A percentile compares a stretch with the other conserved stretches of the same genome.
Conservation (phyloP, 2,329 filamentous ascomycete genomes). For the Xylariales sp. region DNA sequence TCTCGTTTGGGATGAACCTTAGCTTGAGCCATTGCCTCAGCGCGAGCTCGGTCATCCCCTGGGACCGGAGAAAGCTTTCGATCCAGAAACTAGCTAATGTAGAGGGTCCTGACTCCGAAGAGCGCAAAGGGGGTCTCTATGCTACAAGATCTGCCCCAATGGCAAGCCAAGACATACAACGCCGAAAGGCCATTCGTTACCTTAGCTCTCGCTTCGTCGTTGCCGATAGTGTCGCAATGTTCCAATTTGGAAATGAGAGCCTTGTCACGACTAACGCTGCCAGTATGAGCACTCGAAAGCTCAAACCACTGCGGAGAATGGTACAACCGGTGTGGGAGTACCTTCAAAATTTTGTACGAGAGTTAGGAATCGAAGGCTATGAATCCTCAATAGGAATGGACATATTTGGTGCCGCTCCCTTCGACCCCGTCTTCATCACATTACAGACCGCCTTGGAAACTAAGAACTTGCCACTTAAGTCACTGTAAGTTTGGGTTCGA, state of each 20-base stretch:
- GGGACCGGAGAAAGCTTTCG: constrained; percentile 14
- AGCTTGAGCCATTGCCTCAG: constrained; percentile 35
- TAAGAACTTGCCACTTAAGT: constrained; percentile 13
- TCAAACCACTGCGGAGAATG: neutral
- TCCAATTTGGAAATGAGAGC: constrained; percentile 2
- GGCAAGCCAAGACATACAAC: constrained; percentile 4
- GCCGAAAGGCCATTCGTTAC: constrained; percentile 12
- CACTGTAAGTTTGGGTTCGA: constrained; percentile 21
- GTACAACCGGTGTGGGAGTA: constrained; percentile 5
- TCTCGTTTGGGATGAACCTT: constrained; percentile 36
- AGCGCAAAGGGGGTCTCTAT: neutral
- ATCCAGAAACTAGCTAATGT: constrained; percentile 10
- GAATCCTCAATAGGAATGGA: constrained; percentile 4
- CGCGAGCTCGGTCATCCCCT: constrained; percentile 13
- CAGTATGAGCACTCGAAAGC: neutral
- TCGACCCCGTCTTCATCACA: constrained; percentile 9
- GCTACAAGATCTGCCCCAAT: no score
- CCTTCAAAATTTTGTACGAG: neutral
- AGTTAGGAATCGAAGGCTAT: neutral
- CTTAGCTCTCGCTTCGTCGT: constrained; percentile 18
- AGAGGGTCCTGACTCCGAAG: neutral
- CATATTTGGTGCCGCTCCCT: constrained; percentile 9
- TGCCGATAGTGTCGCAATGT: constrained; percentile 15
- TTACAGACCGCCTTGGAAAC: constrained; percentile 8
- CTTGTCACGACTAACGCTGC: neutral